Percentiles rank a stretch among this genome's conserved stretches.
phyloP scores from a whole-genome alignment of 208 protist species.

The Phytomonas sp. region DNA sequence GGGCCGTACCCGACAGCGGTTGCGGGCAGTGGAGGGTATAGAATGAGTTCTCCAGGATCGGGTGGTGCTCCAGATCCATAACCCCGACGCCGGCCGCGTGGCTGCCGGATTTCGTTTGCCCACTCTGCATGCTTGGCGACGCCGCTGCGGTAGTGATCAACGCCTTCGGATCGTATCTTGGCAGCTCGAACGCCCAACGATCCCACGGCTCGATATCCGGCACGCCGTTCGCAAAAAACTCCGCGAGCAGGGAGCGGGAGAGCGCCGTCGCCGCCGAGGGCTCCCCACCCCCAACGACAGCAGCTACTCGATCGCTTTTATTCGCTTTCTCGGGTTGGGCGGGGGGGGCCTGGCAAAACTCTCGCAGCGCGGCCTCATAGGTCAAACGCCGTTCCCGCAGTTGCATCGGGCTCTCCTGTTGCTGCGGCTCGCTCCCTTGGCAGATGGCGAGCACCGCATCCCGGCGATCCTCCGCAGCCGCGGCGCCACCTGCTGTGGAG shows the following conservation, averaged over 20 bases:
- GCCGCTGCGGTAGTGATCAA: slow-evolving; percentile 18
- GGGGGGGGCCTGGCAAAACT: not conserved
- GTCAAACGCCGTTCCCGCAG: slow-evolving; percentile 6
- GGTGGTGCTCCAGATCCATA: slow-evolving; percentile 40
- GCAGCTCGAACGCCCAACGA: slow-evolving; percentile 48
- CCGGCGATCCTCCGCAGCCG: too few species aligned
- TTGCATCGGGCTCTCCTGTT: too few species aligned
- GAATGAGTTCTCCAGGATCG: slow-evolving; percentile 43
- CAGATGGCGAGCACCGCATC: too few species aligned
- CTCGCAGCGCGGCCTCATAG: slow-evolving; percentile 13
- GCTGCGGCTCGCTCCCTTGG: too few species aligned
- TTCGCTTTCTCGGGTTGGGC: not conserved
- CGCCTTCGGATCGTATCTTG: slow-evolving; percentile 37
- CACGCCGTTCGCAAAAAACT: slow-evolving; percentile 53
- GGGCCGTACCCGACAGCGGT: slow-evolving; percentile 14
- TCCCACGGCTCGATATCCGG: slow-evolving; percentile 84
- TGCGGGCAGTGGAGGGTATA: slow-evolving; percentile 45
- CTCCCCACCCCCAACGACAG: not conserved
- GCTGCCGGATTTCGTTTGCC: too few species aligned
- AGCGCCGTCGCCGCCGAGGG: slow-evolving; percentile 3
- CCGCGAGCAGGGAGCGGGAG: slow-evolving; percentile 30
- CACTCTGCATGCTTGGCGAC: slow-evolving; percentile 11
- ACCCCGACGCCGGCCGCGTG: too few species aligned
- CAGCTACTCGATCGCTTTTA: not conserved
- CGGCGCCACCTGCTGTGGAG: too few species aligned